Evolutionary conservation across 441 rosid species (phyloP).

Genomic region (Rhodomyrtus psidioides): DNA sequence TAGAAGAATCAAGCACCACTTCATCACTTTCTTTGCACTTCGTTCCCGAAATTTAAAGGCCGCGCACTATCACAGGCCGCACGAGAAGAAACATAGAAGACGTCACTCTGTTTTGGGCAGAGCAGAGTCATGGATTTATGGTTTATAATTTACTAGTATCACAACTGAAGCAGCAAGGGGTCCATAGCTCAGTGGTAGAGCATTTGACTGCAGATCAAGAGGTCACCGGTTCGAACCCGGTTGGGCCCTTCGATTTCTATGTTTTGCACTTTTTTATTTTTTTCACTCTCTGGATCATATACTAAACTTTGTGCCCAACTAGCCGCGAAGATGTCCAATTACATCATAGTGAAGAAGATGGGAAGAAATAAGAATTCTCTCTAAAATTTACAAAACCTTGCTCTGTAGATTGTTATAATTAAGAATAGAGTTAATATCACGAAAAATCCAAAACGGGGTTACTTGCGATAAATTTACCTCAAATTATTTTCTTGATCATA

Average conservation of each 20-base stretch:
- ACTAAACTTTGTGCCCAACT: neutral
- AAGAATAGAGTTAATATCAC: too few species aligned
- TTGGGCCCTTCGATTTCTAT: constrained; percentile 28
- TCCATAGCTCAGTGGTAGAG: constrained; percentile 96
- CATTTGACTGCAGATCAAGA: constrained; percentile 95
- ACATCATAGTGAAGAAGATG: neutral
- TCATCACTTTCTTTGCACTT: neutral
- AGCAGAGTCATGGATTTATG: fast-evolving
- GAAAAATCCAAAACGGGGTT: too few species aligned
- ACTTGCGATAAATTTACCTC: too few species aligned
- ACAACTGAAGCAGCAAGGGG: neutral
- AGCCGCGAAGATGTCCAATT: neutral
- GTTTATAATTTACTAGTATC: fast-evolving
- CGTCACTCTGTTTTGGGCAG: fast-evolving
- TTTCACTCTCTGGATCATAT: neutral
- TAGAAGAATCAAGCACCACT: neutral
- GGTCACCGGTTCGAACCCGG: constrained; percentile 88
- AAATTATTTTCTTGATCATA: too few species aligned
- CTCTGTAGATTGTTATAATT: too few species aligned
- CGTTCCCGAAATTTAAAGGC: neutral
- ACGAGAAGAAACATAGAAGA: neutral
- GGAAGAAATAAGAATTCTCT: too few species aligned
- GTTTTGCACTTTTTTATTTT: neutral
- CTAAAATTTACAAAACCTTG: too few species aligned
- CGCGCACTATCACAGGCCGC: neutral